These are phyloP conservation scores for Crotalaria pallida DNA, from an alignment of 306 rosid genomes.

Conservation along the genomic window DNA sequence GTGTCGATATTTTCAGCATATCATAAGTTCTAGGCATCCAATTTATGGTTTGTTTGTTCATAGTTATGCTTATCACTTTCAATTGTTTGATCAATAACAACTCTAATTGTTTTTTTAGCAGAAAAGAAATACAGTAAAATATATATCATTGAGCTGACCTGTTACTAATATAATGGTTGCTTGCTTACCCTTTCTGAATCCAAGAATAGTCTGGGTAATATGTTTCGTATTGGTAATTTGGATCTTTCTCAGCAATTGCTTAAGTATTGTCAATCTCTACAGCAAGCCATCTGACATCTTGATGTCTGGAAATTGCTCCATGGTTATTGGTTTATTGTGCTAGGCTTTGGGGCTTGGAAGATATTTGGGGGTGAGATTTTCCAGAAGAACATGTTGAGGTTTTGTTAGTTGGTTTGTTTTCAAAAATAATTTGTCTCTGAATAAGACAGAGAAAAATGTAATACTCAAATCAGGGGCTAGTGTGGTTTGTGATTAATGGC, in stretches of 20 bases:
- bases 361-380: neutral
- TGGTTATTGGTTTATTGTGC: neutral
- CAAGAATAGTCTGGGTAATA: neutral
- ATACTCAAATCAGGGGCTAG: neutral
- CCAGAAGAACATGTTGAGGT: neutral
- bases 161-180: neutral
- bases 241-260: neutral
- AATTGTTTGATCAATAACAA: too few relatives aligned
- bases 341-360: neutral
- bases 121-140: neutral
- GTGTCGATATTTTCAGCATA: too few relatives aligned
- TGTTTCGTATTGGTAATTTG: neutral
- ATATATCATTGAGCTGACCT: neutral
- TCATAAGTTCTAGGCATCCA: too few relatives aligned
- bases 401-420: neutral
- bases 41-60: too few relatives aligned
- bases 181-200: neutral
- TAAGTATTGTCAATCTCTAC: neutral
- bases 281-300: neutral
- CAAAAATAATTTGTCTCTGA: neutral
- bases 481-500: neutral
- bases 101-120: neutral
- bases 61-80: too few relatives aligned
- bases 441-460: neutral
- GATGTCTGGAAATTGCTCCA: neutral